These are phyloP conservation scores for Westerdykella sp. DNA, from an alignment of 2,329 filamentous ascomycete species.

Conservation along the genomic window DNA sequence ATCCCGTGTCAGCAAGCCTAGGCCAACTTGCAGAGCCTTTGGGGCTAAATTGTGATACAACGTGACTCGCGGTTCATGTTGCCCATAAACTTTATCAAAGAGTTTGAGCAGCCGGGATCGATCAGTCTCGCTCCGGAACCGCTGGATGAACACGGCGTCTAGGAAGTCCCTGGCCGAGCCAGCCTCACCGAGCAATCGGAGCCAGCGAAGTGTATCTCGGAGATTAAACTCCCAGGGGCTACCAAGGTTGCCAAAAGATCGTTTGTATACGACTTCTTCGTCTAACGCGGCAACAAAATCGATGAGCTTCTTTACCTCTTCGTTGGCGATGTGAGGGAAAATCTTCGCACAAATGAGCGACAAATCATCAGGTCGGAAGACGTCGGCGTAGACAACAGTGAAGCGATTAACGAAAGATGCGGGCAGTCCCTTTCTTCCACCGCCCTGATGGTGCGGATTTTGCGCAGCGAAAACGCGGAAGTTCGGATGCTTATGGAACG, in stretches of 20 bases:
- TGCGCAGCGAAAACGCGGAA: slow-evolving; percentile 97
- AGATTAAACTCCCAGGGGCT: slow-evolving; percentile 96
- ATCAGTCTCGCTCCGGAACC: slow-evolving; percentile 72
- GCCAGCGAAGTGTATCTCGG: slow-evolving; percentile 82
- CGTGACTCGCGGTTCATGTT: slow-evolving; percentile 26
- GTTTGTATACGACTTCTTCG: slow-evolving; percentile 55
- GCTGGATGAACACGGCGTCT: slow-evolving; percentile 74
- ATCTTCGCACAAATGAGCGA: slow-evolving; percentile 72
- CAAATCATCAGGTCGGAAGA: slow-evolving; percentile 73
- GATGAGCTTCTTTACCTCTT: slow-evolving; percentile 63
- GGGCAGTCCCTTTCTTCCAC: slow-evolving; percentile 87
- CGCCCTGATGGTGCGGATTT: slow-evolving; percentile 95
- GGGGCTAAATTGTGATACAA: slow-evolving; percentile 67
- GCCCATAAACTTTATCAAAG: slow-evolving; percentile 59
- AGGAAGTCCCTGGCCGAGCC: slow-evolving; percentile 66
- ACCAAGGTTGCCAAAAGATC: slow-evolving; percentile 51
- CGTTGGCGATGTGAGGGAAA: slow-evolving; percentile 58
- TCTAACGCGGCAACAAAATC: slow-evolving; percentile 77
- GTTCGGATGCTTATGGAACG: slow-evolving; percentile 79
- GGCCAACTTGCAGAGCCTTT: slow-evolving; percentile 67
- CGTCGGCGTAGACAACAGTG: slow-evolving; percentile 93
- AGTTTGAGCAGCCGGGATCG: slow-evolving; percentile 58
- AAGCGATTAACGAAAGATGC: slow-evolving; percentile 97
- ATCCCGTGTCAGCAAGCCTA: slow-evolving; percentile 64
- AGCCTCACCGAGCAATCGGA: slow-evolving; percentile 61